These are phyloP conservation scores for Nigrograna mackinnonii DNA, from an alignment of 2,329 filamentous ascomycete species.

Conservation along the genomic window DNA sequence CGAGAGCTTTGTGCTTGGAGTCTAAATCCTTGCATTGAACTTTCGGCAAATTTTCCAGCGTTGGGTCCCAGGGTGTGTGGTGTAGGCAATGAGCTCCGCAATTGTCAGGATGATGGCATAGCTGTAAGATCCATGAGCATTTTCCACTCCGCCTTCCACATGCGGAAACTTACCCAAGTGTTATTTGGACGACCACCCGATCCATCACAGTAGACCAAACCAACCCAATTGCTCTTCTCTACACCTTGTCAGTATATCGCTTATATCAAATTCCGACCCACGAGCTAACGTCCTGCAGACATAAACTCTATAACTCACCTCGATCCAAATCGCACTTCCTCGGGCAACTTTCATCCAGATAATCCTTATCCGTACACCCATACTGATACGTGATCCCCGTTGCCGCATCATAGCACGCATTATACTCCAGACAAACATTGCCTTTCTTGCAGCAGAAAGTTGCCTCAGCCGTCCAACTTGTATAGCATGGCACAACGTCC, in stretches of 20 bases:
- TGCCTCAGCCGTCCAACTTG: neutral
- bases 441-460: conserved; percentile 20
- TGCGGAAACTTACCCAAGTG: conserved; percentile 14
- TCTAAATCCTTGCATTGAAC: conserved; percentile 9
- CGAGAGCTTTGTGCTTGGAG: conserved; percentile 9
- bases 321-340: conserved; percentile 18
- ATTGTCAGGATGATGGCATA: conserved; percentile 23
- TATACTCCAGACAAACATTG: conserved; percentile 16
- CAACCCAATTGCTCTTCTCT: conserved; percentile 15
- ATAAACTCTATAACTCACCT: conserved; percentile 3
- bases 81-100: conserved; percentile 7
- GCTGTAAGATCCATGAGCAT: conserved; percentile 5
- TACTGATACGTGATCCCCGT: conserved; percentile 22
- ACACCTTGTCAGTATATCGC: neutral
- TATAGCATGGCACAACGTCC: conserved; percentile 21
- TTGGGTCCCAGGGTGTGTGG: conserved; percentile 8
- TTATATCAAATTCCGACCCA: no score
- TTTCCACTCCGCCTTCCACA: neutral
- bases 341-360: conserved; percentile 16
- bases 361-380: conserved; percentile 18
- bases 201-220: conserved; percentile 19
- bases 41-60: conserved; percentile 6
- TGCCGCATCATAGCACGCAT: conserved; percentile 15
- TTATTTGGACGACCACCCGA: conserved; percentile 7
- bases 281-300: neutral